phyloP scores from a whole-genome alignment of 148 eudicot genomes.

The Vaccinium macrocarpon region DNA sequence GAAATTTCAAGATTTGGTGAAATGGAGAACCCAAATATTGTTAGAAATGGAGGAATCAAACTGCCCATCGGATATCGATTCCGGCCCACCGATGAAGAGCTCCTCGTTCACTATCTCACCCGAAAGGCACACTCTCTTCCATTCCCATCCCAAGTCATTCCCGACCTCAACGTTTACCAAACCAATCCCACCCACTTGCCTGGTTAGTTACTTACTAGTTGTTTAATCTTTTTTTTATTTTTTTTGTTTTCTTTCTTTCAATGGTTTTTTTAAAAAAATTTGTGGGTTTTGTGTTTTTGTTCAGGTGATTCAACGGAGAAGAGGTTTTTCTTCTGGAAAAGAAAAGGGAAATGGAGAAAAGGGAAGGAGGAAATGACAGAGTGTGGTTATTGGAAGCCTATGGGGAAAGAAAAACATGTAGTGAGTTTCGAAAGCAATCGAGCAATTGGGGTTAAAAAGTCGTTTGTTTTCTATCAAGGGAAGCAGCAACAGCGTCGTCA shows the following conservation, averaged over 20 bases:
- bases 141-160: constrained; percentile 50
- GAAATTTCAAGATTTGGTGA: background rate
- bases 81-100: constrained; percentile 59
- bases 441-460: constrained; percentile 40
- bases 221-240: background rate
- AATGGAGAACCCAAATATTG: constrained; percentile 2
- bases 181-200: constrained; percentile 50
- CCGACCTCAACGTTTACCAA: constrained; percentile 33
- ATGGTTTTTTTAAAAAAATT: background rate
- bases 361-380: constrained; percentile 9
- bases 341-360: constrained; percentile 18
- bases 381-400: constrained; percentile 48
- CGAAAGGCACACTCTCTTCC: constrained; percentile 36
- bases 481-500: background rate
- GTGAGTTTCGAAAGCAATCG: constrained; percentile 17
- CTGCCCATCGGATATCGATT: constrained; percentile 62
- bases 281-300: background rate
- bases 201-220: constrained; percentile 25
- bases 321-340: constrained; percentile 47
- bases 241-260: background rate
- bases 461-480: constrained; percentile 31
- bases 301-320: constrained; percentile 51
- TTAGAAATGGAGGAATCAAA: constrained; percentile 17
- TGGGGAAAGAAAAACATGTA: constrained; percentile 33
- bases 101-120: constrained; percentile 48